phyloP scores from a whole-genome alignment of 805 yeast genomes.

The Ogataea pilisensis region DNA sequence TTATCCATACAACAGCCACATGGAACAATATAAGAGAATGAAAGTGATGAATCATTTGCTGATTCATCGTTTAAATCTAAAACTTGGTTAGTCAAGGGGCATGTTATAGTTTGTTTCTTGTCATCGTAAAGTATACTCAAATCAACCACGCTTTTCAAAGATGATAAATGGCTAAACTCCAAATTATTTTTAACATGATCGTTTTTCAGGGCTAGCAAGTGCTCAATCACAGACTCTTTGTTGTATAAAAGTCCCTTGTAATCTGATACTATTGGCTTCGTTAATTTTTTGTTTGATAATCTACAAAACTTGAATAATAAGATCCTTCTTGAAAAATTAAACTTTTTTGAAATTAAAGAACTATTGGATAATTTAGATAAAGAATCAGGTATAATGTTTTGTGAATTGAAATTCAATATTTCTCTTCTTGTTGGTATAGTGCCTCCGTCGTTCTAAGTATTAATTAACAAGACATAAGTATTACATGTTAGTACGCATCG shows the following conservation, averaged over 20 bases:
- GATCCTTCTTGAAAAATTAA: slow-evolving; percentile 18
- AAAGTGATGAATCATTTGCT: slow-evolving; percentile 6
- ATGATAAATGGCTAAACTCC: slow-evolving; percentile 29
- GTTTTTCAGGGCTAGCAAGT: slow-evolving; percentile 39
- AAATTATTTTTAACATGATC: slow-evolving; percentile 10
- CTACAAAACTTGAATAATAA: slow-evolving; percentile 47
- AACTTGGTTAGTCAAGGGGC: slow-evolving; percentile 35
- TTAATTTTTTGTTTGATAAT: slow-evolving; percentile 39
- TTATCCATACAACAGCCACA: slow-evolving; percentile 42
- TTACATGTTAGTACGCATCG: too few species aligned
- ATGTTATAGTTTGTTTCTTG: slow-evolving; percentile 26
- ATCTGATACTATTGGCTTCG: slow-evolving; percentile 62
- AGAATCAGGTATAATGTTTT: slow-evolving; percentile 4
- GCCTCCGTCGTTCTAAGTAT: slow-evolving; percentile 70
- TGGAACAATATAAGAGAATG: slow-evolving; percentile 41
- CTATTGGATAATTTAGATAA: slow-evolving; percentile 10
- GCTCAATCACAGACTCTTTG: slow-evolving; percentile 58
- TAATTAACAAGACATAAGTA: not conserved
- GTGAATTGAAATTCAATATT: slow-evolving; percentile 29
- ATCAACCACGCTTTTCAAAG: slow-evolving; percentile 28
- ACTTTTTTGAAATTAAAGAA: slow-evolving; percentile 4
- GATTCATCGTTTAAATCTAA: slow-evolving; percentile 32
- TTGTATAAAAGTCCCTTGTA: slow-evolving; percentile 61
- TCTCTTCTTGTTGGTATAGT: slow-evolving; percentile 59
- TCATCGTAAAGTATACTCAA: slow-evolving; percentile 23